phyloP scores from a whole-genome alignment of 2,329 filamentous ascomycete species.

The Fusarium acutatum region DNA sequence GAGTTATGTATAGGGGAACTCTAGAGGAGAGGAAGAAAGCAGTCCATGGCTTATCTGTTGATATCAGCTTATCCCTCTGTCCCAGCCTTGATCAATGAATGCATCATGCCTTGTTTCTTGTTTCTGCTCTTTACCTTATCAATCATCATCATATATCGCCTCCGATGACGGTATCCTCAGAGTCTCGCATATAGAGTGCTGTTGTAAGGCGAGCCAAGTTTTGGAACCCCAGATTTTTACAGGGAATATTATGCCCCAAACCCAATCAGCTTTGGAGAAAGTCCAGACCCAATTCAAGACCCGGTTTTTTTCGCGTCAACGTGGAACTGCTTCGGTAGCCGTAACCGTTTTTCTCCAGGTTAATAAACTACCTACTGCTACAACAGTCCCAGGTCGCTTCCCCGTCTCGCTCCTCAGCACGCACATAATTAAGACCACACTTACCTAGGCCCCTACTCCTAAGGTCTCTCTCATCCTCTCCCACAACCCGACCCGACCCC shows the following conservation, averaged over 20 bases:
- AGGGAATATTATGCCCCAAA: constrained; percentile 14
- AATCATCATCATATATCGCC: constrained; percentile 27
- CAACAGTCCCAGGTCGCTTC: constrained; percentile 4
- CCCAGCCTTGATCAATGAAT: background rate
- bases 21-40: background rate
- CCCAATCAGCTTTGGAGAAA: constrained; percentile 26
- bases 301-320: constrained; percentile 36
- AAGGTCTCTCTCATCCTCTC: constrained; percentile 2
- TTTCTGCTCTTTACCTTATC: constrained; percentile 24
- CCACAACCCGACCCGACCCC: constrained; percentile 27
- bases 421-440: constrained; percentile 9
- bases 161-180: constrained; percentile 20
- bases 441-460: constrained; percentile 1
- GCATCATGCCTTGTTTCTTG: constrained; percentile 1
- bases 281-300: constrained; percentile 22
- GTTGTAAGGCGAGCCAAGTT: constrained; percentile 30
- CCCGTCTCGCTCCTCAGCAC: constrained; percentile 10
- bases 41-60: background rate
- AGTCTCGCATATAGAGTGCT: constrained; percentile 1
- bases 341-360: constrained; percentile 33
- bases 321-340: constrained; percentile 34
- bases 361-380: constrained; percentile 5
- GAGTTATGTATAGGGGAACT: background rate
- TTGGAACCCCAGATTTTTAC: constrained; percentile 29
- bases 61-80: background rate